Evolutionary conservation across 306 rosid species (phyloP).

Genomic region (Sesbania bispinosa): DNA sequence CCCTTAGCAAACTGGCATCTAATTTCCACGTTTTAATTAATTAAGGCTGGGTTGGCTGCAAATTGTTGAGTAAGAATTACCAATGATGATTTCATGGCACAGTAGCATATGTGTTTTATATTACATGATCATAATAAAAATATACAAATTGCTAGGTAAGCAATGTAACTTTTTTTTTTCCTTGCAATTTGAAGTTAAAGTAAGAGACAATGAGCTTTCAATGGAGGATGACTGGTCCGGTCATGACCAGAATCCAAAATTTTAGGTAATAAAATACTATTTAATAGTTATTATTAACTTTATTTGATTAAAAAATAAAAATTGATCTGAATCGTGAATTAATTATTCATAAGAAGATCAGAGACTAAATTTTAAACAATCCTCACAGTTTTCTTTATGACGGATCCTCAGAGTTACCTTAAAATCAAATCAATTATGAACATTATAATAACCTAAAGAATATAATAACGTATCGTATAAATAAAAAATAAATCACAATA

Average conservation of each 20-base stretch:
- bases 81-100: background rate
- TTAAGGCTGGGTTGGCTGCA: background rate
- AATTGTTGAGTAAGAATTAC: background rate
- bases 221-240: background rate
- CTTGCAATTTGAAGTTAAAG: background rate
- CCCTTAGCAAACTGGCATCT: background rate
- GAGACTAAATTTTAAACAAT: no score
- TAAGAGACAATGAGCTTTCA: background rate
- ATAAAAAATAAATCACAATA: no score
- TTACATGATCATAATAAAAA: background rate
- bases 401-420: no score
- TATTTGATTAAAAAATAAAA: no score
- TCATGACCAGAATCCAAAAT: background rate
- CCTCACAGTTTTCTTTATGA: no score
- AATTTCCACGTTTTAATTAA: slow-evolving; percentile 5
- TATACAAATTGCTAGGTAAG: background rate
- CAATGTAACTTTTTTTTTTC: background rate
- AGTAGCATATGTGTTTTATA: background rate
- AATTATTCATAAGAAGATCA: no score
- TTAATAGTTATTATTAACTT: no score
- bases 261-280: no score
- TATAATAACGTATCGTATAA: no score
- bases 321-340: no score
- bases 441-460: no score
- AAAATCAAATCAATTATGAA: no score